A percentile compares a stretch with the other conserved stretches of the same genome.
Evolutionary conservation across 352 stramenopile species (phyloP).

Genomic region (Elongisporangium senticosum): DNA sequence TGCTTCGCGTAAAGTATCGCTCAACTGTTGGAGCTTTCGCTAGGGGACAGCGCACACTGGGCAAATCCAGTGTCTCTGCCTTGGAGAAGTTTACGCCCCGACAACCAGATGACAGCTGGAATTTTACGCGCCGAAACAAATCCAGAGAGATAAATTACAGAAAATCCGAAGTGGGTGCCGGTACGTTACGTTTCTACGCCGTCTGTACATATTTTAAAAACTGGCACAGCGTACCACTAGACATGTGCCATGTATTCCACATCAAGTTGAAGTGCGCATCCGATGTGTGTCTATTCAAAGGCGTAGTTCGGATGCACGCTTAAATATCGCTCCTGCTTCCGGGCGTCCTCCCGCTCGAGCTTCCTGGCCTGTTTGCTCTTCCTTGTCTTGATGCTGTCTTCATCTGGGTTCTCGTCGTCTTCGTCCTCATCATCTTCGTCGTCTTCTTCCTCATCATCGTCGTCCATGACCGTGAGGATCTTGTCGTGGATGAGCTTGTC

Average conservation of each 20-base stretch:
- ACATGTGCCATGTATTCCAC: neutral
- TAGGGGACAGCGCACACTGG: neutral
- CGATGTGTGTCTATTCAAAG: conserved; percentile 53
- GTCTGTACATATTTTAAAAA: neutral
- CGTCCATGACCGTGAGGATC: conserved; percentile 63
- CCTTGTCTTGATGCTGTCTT: conserved; percentile 20
- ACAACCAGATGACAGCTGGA: neutral
- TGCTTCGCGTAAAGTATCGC: neutral
- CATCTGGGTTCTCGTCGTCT: conserved; percentile 7
- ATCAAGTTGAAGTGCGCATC: conserved; percentile 1
- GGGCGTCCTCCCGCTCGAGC: conserved; percentile 39
- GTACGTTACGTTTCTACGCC: neutral
- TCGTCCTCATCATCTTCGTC: conserved; percentile 12
- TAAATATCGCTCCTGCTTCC: conserved; percentile 69
- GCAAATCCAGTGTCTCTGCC: neutral
- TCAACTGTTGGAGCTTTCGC: neutral
- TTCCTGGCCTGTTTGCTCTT: conserved; percentile 9
- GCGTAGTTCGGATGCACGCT: conserved; percentile 79
- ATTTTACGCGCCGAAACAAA: neutral
- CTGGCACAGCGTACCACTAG: neutral
- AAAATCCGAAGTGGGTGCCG: neutral
- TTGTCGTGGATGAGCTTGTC: conserved; percentile 79
- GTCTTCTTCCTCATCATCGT: conserved; percentile 43
- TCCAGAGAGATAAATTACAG: neutral
- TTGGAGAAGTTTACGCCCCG: neutral